Conservation (phyloP, 2,329 filamentous ascomycete species). For the Camillea tinctor region DNA sequence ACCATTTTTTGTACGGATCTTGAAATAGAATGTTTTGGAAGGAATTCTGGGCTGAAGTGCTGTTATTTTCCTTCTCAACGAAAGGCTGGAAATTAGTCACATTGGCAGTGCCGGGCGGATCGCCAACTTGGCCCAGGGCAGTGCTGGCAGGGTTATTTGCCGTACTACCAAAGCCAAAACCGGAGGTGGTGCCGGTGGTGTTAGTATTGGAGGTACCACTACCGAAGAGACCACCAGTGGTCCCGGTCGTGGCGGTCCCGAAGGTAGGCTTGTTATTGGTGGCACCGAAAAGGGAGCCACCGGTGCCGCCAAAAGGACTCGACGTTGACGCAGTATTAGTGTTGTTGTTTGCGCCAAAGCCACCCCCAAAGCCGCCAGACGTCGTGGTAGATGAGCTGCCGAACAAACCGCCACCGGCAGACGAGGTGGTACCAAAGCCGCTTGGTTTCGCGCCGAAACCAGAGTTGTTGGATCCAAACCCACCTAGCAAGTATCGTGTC, state of each 20-base stretch:
- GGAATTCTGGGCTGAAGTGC: conserved; percentile 53
- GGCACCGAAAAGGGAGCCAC: conserved; percentile 29
- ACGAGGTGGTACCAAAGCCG: conserved; percentile 38
- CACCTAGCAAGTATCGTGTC: conserved; percentile 19
- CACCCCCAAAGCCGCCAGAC: conserved; percentile 33
- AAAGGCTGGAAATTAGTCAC: conserved; percentile 66
- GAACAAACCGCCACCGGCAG: conserved; percentile 30
- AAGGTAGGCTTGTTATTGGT: conserved; percentile 48
- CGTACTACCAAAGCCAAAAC: conserved; percentile 37
- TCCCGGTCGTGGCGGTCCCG: conserved; percentile 43
- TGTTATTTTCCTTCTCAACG: conserved; percentile 68
- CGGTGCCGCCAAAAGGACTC: conserved; percentile 37
- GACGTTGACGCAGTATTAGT: conserved; percentile 34
- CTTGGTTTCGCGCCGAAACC: conserved; percentile 11
- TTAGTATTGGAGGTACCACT: conserved; percentile 31
- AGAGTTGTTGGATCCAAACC: conserved; percentile 43
- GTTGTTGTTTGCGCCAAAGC: conserved; percentile 40
- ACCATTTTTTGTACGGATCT: conserved; percentile 83
- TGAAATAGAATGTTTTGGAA: conserved; percentile 81
- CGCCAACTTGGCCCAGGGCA: conserved; percentile 52
- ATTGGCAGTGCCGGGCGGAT: conserved; percentile 66
- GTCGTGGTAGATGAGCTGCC: conserved; percentile 29
- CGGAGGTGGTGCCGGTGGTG: conserved; percentile 18
- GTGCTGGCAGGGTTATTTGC: conserved; percentile 43
- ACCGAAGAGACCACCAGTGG: conserved; percentile 49